Percentiles rank a stretch among this genome's conserved stretches.
These are phyloP conservation scores for Solanum dulcamara DNA, from an alignment of 257 asterid genomes.

Conservation along the genomic window DNA sequence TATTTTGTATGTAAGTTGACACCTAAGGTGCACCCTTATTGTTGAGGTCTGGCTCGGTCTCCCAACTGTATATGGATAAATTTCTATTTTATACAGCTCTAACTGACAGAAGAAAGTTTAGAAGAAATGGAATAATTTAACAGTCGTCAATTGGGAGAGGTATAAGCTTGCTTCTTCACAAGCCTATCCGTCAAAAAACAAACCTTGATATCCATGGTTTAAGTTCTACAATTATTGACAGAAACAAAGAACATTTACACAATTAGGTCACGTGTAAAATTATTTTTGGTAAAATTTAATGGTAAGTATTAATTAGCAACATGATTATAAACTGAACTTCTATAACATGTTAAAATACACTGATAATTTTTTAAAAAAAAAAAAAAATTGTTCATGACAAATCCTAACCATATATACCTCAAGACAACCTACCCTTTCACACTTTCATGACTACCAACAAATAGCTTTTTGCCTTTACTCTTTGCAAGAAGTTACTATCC, in stretches of 20 bases:
- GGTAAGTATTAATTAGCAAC: not conserved
- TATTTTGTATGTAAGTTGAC: not conserved
- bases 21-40: not conserved
- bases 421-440: not conserved
- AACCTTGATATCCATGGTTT: not conserved
- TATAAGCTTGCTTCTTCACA: not conserved
- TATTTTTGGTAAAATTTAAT: not conserved
- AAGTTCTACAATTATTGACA: not conserved
- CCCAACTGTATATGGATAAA: conserved; percentile 6
- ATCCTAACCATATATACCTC: not conserved
- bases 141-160: not conserved
- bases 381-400: not conserved
- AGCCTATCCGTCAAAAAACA: not conserved
- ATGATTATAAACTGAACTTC: not conserved
- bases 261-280: not conserved
- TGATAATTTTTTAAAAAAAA: not conserved
- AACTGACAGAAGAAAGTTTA: not conserved
- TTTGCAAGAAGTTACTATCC: conserved; percentile 69
- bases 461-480: conserved; percentile 57
- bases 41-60: not conserved
- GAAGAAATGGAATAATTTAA: not conserved
- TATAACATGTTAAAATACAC: not conserved
- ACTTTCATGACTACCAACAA: conserved; percentile 8
- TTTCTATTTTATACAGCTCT: conserved; percentile 2
- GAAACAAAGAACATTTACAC: not conserved